A percentile compares a stretch with the other conserved stretches of the same genome.
These are phyloP conservation scores for Claviceps sp. DNA, from an alignment of 2,329 filamentous ascomycete species.

Conservation along the genomic window DNA sequence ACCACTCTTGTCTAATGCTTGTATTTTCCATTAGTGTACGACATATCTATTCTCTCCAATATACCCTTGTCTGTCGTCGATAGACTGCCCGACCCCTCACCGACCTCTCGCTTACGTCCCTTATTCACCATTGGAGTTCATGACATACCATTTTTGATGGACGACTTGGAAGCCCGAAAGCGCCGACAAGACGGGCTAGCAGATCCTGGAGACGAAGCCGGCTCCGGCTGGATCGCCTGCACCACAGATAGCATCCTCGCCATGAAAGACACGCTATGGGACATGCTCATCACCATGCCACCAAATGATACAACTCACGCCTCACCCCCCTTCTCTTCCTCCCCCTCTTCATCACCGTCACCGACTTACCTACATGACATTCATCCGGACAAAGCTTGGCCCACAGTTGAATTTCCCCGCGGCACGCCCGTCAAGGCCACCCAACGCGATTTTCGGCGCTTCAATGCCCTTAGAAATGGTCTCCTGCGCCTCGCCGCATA, in stretches of 20 bases:
- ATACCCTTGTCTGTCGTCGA: constrained; percentile 64
- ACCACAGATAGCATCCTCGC: constrained; percentile 89
- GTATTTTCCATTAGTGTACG: constrained; percentile 52
- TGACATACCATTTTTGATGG: constrained; percentile 69
- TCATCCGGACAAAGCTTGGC: constrained; percentile 54
- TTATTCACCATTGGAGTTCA: constrained; percentile 92
- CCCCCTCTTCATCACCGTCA: constrained; percentile 14
- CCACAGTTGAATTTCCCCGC: constrained; percentile 54
- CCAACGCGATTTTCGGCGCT: constrained; percentile 78
- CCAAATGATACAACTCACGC: constrained; percentile 32
- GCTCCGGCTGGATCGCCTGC: constrained; percentile 77
- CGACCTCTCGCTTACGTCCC: constrained; percentile 56
- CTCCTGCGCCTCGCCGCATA: constrained; percentile 34
- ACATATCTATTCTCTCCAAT: constrained; percentile 83
- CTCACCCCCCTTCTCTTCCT: not conserved
- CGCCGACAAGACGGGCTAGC: constrained; percentile 22
- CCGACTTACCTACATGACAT: constrained; percentile 14
- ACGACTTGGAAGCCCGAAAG: constrained; percentile 39
- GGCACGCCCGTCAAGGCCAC: constrained; percentile 65
- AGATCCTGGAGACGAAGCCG: constrained; percentile 31
- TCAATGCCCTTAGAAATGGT: constrained; percentile 51
- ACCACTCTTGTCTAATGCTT: not conserved
- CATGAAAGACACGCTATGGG: constrained; percentile 77
- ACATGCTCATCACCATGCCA: constrained; percentile 76
- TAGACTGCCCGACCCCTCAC: constrained; percentile 47